Evolutionary conservation across 2,329 filamentous ascomycete species (phyloP).

Genomic region (Neocucurbitaria cava): DNA sequence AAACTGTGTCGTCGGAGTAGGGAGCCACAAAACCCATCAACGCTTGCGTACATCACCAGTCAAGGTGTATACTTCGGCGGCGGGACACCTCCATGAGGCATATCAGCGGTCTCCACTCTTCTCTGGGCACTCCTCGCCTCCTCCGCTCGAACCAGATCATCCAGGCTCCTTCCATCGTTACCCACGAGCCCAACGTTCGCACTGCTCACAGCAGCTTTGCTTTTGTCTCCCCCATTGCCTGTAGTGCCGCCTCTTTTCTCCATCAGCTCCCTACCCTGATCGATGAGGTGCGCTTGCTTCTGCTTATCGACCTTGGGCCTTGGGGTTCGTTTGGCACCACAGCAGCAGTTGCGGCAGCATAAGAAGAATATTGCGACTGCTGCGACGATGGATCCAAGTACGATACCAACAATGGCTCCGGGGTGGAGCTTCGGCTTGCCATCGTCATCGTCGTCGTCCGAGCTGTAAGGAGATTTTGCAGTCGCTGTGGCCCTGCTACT

Average conservation of each 20-base stretch:
- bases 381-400: neutral
- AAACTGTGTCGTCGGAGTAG: no score
- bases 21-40: neutral
- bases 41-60: neutral
- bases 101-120: neutral
- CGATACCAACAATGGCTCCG: conserved; percentile 3
- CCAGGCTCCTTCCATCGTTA: neutral
- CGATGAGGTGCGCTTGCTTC: conserved; percentile 1
- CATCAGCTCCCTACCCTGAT: neutral
- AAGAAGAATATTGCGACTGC: neutral
- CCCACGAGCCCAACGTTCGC: neutral
- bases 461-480: neutral
- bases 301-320: neutral
- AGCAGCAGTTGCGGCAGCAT: conserved; percentile 2
- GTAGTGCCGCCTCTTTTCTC: neutral
- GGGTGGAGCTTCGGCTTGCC: neutral
- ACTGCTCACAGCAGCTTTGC: neutral
- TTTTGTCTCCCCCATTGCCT: neutral
- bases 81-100: neutral
- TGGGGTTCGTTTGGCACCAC: neutral
- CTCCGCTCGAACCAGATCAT: neutral
- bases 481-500: conserved; percentile 1
- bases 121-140: neutral
- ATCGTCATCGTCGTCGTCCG: neutral
- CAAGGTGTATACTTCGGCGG: conserved; percentile 21